Conservation (phyloP, 2,329 filamentous ascomycete species). For the Cladophialophora exuberans region DNA sequence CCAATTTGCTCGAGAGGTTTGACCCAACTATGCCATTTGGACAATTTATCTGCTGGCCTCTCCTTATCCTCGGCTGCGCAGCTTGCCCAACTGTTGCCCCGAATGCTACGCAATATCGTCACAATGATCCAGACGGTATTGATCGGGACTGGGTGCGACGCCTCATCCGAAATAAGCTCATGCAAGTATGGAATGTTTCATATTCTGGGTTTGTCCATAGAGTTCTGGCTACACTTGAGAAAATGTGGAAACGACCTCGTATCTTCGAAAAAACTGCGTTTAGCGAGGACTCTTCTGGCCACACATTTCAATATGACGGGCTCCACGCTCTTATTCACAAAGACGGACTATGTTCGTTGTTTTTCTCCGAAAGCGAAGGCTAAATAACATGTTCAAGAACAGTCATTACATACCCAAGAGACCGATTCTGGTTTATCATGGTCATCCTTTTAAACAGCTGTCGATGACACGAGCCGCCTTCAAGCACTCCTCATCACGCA, state of each 20-base stretch:
- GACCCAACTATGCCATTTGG: conserved; percentile 20
- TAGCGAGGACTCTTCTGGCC: neutral
- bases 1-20: conserved; percentile 13
- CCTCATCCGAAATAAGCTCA: conserved; percentile 19
- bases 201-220: conserved; percentile 28
- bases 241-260: conserved; percentile 24
- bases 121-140: neutral
- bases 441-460: conserved; percentile 29
- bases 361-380: neutral
- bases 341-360: conserved; percentile 16
- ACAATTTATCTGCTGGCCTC: conserved; percentile 29
- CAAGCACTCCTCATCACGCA: conserved; percentile 39
- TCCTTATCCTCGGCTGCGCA: conserved; percentile 25
- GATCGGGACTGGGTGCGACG: conserved; percentile 13
- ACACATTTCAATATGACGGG: conserved; percentile 20
- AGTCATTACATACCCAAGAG: no score
- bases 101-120: neutral
- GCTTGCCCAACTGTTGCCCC: conserved; percentile 15
- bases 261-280: neutral
- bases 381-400: neutral
- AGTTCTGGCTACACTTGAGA: conserved; percentile 16
- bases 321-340: conserved; percentile 23
- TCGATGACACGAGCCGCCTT: conserved; percentile 36
- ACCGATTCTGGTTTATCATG: no score
- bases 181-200: conserved; percentile 26